Percentiles rank a stretch among this genome's conserved stretches.
These are phyloP conservation scores for Clonostachys solani DNA, from an alignment of 2,329 filamentous ascomycete species.

Conservation along the genomic window DNA sequence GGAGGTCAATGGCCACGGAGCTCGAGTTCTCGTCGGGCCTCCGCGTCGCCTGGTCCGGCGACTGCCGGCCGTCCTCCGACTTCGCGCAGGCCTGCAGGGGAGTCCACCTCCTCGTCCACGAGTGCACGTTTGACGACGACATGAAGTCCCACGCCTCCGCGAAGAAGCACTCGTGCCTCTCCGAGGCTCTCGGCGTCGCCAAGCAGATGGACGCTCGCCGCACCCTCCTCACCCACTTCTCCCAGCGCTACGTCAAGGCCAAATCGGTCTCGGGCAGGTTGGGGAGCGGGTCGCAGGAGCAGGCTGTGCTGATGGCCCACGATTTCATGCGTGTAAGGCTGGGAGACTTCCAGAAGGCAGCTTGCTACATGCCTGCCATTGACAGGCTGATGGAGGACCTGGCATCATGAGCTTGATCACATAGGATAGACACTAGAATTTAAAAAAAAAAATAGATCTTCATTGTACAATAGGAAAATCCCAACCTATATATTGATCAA, in stretches of 20 bases:
- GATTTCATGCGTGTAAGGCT: conserved; percentile 74
- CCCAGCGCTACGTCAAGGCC: conserved; percentile 80
- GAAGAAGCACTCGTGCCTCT: conserved; percentile 88
- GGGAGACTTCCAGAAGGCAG: conserved; percentile 64
- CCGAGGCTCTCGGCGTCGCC: conserved; percentile 78
- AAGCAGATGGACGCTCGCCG: conserved; percentile 73
- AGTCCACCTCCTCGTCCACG: conserved; percentile 84
- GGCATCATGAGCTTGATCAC: too few species aligned
- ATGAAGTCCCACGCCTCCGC: conserved; percentile 70
- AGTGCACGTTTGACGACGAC: conserved; percentile 93
- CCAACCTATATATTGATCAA: too few species aligned
- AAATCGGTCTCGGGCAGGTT: conserved; percentile 23
- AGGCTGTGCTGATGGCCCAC: conserved; percentile 62
- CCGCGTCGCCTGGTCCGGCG: conserved; percentile 89
- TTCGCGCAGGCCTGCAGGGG: conserved; percentile 71
- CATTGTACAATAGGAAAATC: too few species aligned
- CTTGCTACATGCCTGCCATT: conserved; percentile 57
- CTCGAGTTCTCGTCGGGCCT: conserved; percentile 77
- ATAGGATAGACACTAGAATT: too few species aligned
- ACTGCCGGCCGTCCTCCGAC: conserved; percentile 72
- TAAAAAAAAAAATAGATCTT: too few species aligned
- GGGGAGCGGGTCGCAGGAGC: conserved; percentile 17
- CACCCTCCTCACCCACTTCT: conserved; percentile 90
- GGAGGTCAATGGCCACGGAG: conserved; percentile 69
- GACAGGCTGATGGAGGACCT: conserved; percentile 38